Percentiles rank a stretch among this genome's conserved stretches.
Evolutionary conservation across 108 stramenopile genomes (phyloP).

Genomic region (Cyclotella baltica): DNA sequence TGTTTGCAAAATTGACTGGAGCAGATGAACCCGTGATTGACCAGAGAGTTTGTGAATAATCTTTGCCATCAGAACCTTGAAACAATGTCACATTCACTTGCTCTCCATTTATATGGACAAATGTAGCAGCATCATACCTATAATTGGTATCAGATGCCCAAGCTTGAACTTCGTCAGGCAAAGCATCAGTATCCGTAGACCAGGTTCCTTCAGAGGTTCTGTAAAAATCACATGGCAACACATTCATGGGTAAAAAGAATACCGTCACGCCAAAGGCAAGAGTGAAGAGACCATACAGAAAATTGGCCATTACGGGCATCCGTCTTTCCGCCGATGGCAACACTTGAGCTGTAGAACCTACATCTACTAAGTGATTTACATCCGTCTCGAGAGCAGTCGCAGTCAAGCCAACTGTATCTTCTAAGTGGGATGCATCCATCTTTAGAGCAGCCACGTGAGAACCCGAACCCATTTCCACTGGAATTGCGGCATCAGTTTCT

Average conservation of each 20-base stretch:
- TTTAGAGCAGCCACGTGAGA: too few species aligned
- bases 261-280: slow-evolving; percentile 32
- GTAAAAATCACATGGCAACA: slow-evolving; percentile 3
- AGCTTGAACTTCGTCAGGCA: slow-evolving; percentile 11
- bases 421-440: neutral
- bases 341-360: neutral
- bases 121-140: neutral
- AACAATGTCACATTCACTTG: slow-evolving; percentile 15
- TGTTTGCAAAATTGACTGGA: slow-evolving; percentile 16
- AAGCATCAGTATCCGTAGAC: slow-evolving; percentile 16
- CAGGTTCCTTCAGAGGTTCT: slow-evolving; percentile 13
- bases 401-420: neutral
- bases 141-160: slow-evolving; percentile 16
- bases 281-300: slow-evolving; percentile 19
- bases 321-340: neutral
- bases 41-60: slow-evolving; percentile 17
- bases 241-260: slow-evolving; percentile 26
- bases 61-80: slow-evolving; percentile 11
- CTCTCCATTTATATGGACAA: neutral
- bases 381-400: neutral
- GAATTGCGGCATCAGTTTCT: neutral
- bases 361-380: neutral
- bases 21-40: neutral
- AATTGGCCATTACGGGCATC: slow-evolving; percentile 26
- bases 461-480: too few species aligned